Evolutionary conservation across 2,329 filamentous ascomycete genomes (phyloP).

Genomic region (Bipolaris sorokiniana): DNA sequence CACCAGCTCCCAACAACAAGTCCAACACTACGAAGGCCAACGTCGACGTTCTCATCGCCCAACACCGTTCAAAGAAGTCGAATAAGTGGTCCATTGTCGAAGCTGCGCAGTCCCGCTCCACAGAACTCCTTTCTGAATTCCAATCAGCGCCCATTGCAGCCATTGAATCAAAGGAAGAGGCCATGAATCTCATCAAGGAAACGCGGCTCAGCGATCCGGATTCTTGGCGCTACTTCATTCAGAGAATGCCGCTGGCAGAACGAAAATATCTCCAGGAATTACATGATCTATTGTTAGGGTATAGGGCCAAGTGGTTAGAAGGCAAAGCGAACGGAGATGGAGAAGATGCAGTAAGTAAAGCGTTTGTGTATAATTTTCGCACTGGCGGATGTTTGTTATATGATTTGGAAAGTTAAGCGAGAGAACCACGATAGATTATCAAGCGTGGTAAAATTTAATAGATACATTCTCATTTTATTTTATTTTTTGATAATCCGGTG

Average conservation of each 20-base stretch:
- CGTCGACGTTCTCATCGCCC: constrained; percentile 82
- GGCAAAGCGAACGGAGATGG: constrained; percentile 38
- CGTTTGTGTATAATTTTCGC: constrained; percentile 91
- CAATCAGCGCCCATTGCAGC: constrained; percentile 81
- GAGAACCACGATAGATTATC: background rate
- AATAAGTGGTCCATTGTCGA: constrained; percentile 88
- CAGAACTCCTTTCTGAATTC: constrained; percentile 71
- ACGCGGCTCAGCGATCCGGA: constrained; percentile 81
- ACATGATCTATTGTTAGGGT: constrained; percentile 71
- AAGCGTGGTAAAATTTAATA: background rate
- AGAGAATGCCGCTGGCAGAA: constrained; percentile 76
- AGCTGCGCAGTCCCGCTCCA: constrained; percentile 65
- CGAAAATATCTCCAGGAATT: constrained; percentile 83
- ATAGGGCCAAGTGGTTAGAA: constrained; percentile 66
- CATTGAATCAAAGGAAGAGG: constrained; percentile 84
- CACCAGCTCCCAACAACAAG: constrained; percentile 26
- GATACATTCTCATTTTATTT: background rate
- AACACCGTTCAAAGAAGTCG: constrained; percentile 87
- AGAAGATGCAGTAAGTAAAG: constrained; percentile 65
- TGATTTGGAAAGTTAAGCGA: constrained; percentile 63
- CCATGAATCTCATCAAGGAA: constrained; percentile 76
- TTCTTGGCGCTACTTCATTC: constrained; percentile 81
- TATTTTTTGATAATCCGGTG: background rate
- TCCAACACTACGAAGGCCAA: constrained; percentile 56
- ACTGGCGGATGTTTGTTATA: constrained; percentile 86